A percentile compares a stretch with the other conserved stretches of the same genome.
Conservation (phyloP, 345 rosid species). For the Xanthoceras sorbifolium region DNA sequence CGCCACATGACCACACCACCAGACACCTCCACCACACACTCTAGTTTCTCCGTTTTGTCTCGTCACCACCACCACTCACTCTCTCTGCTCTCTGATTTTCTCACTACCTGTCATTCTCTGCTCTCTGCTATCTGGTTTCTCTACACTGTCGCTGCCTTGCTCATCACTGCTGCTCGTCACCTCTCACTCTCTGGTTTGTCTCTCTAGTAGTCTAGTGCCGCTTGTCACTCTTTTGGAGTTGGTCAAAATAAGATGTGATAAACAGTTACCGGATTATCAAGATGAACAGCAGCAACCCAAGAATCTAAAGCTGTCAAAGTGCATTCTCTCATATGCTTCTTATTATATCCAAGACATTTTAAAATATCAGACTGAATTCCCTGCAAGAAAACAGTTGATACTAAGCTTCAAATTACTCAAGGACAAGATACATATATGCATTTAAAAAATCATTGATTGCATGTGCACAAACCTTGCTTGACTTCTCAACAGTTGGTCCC, state of each 20-base stretch:
- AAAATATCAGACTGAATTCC: constrained; percentile 87
- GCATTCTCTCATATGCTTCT: constrained; percentile 99
- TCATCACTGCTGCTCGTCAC: no score
- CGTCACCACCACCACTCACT: no score
- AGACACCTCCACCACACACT: no score
- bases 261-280: constrained; percentile 84
- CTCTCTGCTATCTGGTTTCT: no score
- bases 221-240: no score
- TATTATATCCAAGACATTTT: constrained; percentile 96
- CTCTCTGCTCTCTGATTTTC: no score
- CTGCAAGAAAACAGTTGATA: constrained; percentile 43
- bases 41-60: no score
- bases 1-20: no score
- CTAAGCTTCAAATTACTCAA: constrained; percentile 1
- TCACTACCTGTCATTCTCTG: no score
- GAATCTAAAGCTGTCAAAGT: constrained; percentile 76
- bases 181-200: no score
- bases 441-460: neutral
- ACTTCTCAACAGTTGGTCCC: constrained; percentile 88
- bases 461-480: constrained; percentile 74
- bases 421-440: neutral
- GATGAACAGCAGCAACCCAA: constrained; percentile 94
- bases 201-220: no score
- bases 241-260: constrained; percentile 11
- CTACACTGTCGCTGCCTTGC: no score